phyloP scores from a whole-genome alignment of 768 basidiomycete genomes.

The Pleurotus salmoneostramineus region DNA sequence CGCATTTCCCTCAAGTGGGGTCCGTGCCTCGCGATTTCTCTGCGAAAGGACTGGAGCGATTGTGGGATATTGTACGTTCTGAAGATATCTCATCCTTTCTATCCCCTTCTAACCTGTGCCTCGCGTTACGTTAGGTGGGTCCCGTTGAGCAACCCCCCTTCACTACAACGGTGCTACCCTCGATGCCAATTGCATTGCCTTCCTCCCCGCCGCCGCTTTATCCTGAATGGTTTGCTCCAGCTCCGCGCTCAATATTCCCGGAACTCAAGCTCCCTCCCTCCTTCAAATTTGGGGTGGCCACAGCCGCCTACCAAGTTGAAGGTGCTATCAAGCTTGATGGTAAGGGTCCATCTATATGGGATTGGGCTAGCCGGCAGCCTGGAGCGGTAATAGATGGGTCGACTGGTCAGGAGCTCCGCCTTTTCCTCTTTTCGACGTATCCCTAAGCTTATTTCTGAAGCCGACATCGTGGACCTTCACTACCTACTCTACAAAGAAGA shows the following conservation, averaged over 20 bases:
- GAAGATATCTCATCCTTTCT: background rate
- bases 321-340: conserved; percentile 48
- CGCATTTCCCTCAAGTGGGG: conserved; percentile 34
- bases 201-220: conserved; percentile 42
- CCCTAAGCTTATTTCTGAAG: conserved; percentile 16
- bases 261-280: conserved; percentile 40
- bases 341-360: conserved; percentile 45
- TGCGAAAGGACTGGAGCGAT: conserved; percentile 27
- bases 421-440: background rate
- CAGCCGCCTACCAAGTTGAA: conserved; percentile 51
- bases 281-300: conserved; percentile 50
- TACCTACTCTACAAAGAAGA: conserved; percentile 54
- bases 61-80: conserved; percentile 37
- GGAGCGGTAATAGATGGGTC: conserved; percentile 38
- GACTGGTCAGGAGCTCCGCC: conserved; percentile 25
- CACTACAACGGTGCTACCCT: conserved; percentile 37
- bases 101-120: background rate
- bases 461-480: conserved; percentile 43
- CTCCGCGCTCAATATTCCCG: conserved; percentile 39
- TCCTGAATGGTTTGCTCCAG: conserved; percentile 40
- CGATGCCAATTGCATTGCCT: conserved; percentile 31
- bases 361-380: conserved; percentile 44
- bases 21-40: conserved; percentile 37
- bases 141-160: conserved; percentile 39
- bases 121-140: conserved; percentile 27